These are phyloP conservation scores for Candida alai DNA, from an alignment of 805 yeast genomes.

Conservation along the genomic window DNA sequence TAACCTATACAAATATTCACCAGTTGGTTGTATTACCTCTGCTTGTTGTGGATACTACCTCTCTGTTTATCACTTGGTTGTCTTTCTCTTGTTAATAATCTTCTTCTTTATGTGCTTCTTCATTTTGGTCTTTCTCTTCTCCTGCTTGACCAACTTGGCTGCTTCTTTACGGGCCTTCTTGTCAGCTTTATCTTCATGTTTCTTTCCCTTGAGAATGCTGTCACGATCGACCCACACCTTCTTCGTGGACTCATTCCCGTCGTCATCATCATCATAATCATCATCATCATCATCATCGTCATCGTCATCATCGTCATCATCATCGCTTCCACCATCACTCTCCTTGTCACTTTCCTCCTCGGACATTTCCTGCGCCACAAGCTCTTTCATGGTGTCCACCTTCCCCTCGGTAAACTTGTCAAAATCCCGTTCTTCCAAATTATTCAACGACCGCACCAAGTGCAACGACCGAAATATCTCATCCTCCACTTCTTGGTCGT, in stretches of 20 bases:
- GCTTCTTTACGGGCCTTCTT: constrained; percentile 41
- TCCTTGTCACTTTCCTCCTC: constrained; percentile 26
- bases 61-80: constrained; percentile 1
- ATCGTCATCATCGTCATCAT: constrained; percentile 19
- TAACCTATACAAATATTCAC: too few relatives aligned
- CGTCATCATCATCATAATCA: constrained; percentile 27
- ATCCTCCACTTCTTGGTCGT: constrained; percentile 61
- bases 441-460: constrained; percentile 72
- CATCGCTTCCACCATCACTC: constrained; percentile 26
- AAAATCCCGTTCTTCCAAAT: constrained; percentile 87
- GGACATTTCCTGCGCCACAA: constrained; percentile 39
- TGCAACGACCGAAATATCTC: constrained; percentile 82
- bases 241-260: constrained; percentile 26
- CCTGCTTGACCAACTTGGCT: constrained; percentile 28
- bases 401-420: constrained; percentile 75
- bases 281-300: constrained; percentile 22
- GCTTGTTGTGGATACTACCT: not conserved
- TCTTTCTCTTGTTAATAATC: constrained; percentile 65
- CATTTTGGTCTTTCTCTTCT: constrained; percentile 38
- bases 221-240: constrained; percentile 41
- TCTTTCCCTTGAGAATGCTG: constrained; percentile 61
- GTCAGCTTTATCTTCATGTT: constrained; percentile 51
- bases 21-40: not conserved
- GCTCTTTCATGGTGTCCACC: constrained; percentile 68
- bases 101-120: constrained; percentile 29